These are phyloP conservation scores for Cordyceps pruinosa DNA, from an alignment of 2,329 filamentous ascomycete species.

Conservation along the genomic window DNA sequence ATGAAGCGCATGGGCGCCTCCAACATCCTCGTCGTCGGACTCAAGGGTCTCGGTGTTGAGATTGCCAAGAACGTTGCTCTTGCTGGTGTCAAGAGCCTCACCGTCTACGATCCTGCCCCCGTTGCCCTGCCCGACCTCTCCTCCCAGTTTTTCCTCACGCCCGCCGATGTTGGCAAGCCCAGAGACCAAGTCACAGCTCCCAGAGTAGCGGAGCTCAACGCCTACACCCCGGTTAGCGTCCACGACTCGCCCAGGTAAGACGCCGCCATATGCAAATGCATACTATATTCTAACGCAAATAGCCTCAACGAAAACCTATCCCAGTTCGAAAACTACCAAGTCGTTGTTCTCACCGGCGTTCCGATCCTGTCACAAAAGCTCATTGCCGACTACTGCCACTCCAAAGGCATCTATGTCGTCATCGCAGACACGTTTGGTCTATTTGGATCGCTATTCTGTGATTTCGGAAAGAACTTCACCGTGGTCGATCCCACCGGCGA, in stretches of 20 bases:
- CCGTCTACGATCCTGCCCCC: constrained; percentile 82
- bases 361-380: constrained; percentile 71
- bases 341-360: constrained; percentile 83
- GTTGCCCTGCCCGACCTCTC: constrained; percentile 84
- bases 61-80: constrained; percentile 98
- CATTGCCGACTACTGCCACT: constrained; percentile 89
- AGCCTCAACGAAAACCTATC: constrained; percentile 70
- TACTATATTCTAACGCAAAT: constrained; percentile 13
- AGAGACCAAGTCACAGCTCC: constrained; percentile 82
- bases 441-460: constrained; percentile 93
- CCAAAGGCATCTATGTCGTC: constrained; percentile 86
- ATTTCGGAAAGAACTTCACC: constrained; percentile 92
- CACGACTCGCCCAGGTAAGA: constrained; percentile 53
- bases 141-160: constrained; percentile 91
- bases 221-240: constrained; percentile 84
- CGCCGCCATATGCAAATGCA: no score
- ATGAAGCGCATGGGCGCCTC: constrained; percentile 99
- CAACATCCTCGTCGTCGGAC: constrained; percentile 83
- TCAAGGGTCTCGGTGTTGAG: constrained; percentile 93
- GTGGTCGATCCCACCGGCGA: constrained; percentile 87
- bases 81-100: constrained; percentile 94
- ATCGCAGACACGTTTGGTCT: constrained; percentile 86
- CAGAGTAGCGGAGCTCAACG: constrained; percentile 87
- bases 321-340: constrained; percentile 84
- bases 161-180: constrained; percentile 84